Evolutionary conservation across 345 rosid genomes (phyloP).

Genomic region (Clausena lansium): DNA sequence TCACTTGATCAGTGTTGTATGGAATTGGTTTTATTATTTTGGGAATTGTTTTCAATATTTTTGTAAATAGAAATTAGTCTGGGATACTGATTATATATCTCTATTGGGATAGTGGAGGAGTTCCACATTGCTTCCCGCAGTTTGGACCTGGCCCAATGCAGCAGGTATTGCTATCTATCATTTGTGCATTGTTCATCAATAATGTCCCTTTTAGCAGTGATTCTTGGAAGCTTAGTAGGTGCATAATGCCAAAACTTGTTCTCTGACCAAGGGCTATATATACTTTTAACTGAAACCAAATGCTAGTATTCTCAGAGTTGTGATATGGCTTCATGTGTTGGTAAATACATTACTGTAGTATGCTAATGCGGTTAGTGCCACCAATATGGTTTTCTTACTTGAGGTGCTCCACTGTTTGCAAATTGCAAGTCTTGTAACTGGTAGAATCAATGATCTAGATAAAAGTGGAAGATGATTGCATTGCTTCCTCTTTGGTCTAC

Average conservation of each 20-base stretch:
- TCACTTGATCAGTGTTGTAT: background rate
- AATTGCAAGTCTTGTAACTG: background rate
- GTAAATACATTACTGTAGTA: background rate
- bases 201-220: background rate
- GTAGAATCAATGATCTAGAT: background rate
- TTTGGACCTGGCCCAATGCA: constrained; percentile 90
- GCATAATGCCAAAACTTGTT: background rate
- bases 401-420: background rate
- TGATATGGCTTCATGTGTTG: background rate
- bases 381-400: background rate
- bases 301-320: background rate
- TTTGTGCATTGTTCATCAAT: constrained; percentile 1
- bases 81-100: constrained; percentile 15
- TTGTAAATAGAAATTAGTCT: background rate
- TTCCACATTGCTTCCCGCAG: constrained; percentile 98
- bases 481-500: background rate
- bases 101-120: constrained; percentile 70
- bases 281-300: background rate
- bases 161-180: constrained; percentile 48
- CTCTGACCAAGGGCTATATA: background rate
- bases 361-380: background rate
- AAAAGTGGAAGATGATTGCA: background rate
- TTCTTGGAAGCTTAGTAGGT: background rate
- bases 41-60: background rate
- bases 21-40: background rate